Percentiles rank a stretch among this genome's conserved stretches.
phyloP scores from a whole-genome alignment of 2,329 filamentous ascomycete genomes.

The Exophiala lecanii-corni region DNA sequence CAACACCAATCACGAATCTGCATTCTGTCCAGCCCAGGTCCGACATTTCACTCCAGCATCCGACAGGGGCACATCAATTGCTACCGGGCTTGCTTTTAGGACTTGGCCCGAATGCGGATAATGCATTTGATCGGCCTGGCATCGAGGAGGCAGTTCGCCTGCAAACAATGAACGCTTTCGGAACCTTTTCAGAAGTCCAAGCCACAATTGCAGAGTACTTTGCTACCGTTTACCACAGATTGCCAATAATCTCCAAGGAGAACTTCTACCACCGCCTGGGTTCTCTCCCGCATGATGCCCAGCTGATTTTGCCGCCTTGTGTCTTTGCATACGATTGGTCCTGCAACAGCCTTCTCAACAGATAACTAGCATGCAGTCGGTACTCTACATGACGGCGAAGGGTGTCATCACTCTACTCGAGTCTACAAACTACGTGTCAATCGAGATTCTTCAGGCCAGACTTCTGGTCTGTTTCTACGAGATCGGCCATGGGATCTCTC shows the following conservation, averaged over 20 bases:
- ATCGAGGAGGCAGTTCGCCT: neutral
- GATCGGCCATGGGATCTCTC: slow-evolving; percentile 11
- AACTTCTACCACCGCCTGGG: neutral
- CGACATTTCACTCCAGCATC: no score
- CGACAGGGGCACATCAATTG: no score
- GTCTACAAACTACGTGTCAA: slow-evolving; percentile 1
- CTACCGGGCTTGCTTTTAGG: no score
- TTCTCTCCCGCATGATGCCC: neutral
- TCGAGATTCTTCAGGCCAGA: slow-evolving; percentile 3
- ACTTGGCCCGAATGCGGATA: no score
- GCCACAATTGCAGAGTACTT: neutral
- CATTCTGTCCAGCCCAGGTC: no score
- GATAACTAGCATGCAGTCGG: slow-evolving; percentile 7
- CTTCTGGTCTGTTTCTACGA: slow-evolving; percentile 7
- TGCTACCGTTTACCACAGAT: neutral
- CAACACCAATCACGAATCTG: no score
- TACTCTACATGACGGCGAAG: slow-evolving; percentile 6
- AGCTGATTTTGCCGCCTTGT: slow-evolving; percentile 6
- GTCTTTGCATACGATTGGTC: slow-evolving; percentile 6
- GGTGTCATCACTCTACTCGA: slow-evolving; percentile 6
- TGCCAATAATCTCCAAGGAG: slow-evolving; percentile 5
- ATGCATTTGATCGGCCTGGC: no score
- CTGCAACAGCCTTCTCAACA: neutral
- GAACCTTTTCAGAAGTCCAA: neutral
- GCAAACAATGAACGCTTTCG: neutral